Conservation (phyloP, 306 rosid genomes). For the Vicia faba region DNA sequence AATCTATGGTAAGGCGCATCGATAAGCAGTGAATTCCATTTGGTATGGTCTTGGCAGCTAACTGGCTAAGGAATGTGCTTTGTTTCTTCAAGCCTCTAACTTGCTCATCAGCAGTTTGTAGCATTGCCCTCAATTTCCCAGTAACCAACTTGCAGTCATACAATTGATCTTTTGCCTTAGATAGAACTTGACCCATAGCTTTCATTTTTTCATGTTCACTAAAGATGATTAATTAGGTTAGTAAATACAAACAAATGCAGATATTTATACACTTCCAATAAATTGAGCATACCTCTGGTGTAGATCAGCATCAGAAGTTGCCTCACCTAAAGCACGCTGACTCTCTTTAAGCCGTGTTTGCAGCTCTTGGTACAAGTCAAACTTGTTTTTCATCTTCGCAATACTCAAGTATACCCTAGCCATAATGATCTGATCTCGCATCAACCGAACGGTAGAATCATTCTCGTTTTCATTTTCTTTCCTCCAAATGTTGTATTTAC, state of each 20-base stretch:
- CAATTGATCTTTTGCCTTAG: conserved; percentile 78
- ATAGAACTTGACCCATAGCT: conserved; percentile 75
- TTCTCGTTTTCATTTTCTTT: conserved; percentile 83
- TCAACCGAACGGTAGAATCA: conserved; percentile 77
- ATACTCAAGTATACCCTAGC: conserved; percentile 86
- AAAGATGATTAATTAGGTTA: conserved; percentile 31
- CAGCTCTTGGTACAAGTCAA: conserved; percentile 55
- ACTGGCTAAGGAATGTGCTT: conserved; percentile 90
- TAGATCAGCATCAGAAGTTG: conserved; percentile 73
- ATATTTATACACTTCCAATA: conserved; percentile 20
- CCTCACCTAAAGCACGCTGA: conserved; percentile 81
- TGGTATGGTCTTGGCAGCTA: conserved; percentile 95
- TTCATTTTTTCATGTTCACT: conserved; percentile 78
- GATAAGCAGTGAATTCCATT: conserved; percentile 92
- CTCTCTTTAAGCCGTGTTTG: conserved; percentile 64
- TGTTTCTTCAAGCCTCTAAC: conserved; percentile 87
- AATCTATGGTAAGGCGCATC: conserved; percentile 88
- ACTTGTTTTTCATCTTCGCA: conserved; percentile 72
- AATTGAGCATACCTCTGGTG: conserved; percentile 56
- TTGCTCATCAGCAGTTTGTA: conserved; percentile 87
- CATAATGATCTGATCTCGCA: conserved; percentile 95
- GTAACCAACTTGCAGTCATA: conserved; percentile 88
- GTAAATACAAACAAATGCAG: conserved; percentile 15
- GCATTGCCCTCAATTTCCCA: conserved; percentile 92
- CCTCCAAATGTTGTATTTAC: conserved; percentile 96